These are phyloP conservation scores for Starmerella khaoyaiensis DNA, from an alignment of 805 yeast species.

Conservation along the genomic window DNA sequence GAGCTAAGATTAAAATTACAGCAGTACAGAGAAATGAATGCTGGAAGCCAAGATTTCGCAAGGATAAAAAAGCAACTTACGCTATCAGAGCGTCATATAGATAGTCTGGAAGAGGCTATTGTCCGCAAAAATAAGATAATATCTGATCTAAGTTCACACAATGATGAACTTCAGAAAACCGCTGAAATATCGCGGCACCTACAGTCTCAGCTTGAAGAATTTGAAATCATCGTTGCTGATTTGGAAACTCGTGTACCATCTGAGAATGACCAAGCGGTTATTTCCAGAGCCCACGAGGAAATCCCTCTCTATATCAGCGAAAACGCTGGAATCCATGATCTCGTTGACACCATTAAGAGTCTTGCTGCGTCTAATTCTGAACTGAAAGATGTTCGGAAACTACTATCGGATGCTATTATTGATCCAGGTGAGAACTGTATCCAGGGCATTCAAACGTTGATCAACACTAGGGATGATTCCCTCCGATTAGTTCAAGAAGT, in stretches of 20 bases:
- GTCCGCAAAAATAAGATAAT: conserved; percentile 12
- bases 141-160: conserved; percentile 5
- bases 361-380: conserved; percentile 1
- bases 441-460: too few relatives aligned
- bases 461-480: too few relatives aligned
- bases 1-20: conserved; percentile 20
- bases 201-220: too few relatives aligned
- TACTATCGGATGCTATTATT: too few relatives aligned
- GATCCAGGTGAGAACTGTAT: too few relatives aligned
- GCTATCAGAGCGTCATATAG: conserved; percentile 13
- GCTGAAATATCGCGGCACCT: too few relatives aligned
- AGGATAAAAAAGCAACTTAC: conserved; percentile 4
- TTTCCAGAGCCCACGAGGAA: conserved; percentile 4
- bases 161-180: conserved; percentile 5
- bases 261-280: not conserved
- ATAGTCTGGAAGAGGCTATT: conserved; percentile 14
- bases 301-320: conserved; percentile 7
- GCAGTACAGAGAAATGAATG: conserved; percentile 10
- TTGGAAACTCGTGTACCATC: too few relatives aligned
- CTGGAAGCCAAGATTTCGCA: conserved; percentile 8
- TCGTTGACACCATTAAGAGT: conserved; percentile 2
- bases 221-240: too few relatives aligned
- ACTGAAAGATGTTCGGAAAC: not conserved
- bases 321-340: conserved; percentile 2
- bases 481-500: too few relatives aligned